Conservation (phyloP, 257 asterid genomes). For the Lycium ferocissimum region DNA sequence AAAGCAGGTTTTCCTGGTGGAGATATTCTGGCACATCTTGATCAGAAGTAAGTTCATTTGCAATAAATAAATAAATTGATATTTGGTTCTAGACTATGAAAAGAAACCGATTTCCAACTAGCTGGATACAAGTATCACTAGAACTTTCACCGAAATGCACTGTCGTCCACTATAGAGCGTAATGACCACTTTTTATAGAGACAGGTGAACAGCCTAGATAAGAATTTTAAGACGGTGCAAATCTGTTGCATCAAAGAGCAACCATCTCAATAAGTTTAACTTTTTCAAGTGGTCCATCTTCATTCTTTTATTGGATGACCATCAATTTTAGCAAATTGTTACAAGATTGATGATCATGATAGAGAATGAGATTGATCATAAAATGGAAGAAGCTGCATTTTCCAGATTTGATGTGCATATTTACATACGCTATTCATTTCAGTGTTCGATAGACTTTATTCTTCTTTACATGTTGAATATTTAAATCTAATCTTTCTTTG, state of each 20-base stretch:
- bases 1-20: conserved; percentile 88
- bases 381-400: conserved; percentile 2
- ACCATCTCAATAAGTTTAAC: conserved; percentile 8
- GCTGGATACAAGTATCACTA: not conserved
- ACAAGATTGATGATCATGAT: not conserved
- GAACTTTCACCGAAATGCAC: not conserved
- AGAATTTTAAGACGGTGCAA: conserved; percentile 1
- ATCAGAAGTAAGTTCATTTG: conserved; percentile 77
- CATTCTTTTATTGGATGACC: not conserved
- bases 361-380: not conserved
- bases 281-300: not conserved
- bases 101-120: not conserved
- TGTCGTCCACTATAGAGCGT: not conserved
- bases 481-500: not conserved
- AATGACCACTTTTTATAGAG: not conserved
- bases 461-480: not conserved
- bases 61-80: not conserved
- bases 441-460: not conserved
- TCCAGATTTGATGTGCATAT: not conserved
- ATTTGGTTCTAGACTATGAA: not conserved
- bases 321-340: not conserved
- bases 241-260: not conserved
- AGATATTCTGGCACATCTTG: conserved; percentile 86
- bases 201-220: not conserved
- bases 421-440: not conserved